Evolutionary conservation across 228 moss, liverwort and hornwort genomes (phyloP).

Genomic region (Sphagnum magellanicum): DNA sequence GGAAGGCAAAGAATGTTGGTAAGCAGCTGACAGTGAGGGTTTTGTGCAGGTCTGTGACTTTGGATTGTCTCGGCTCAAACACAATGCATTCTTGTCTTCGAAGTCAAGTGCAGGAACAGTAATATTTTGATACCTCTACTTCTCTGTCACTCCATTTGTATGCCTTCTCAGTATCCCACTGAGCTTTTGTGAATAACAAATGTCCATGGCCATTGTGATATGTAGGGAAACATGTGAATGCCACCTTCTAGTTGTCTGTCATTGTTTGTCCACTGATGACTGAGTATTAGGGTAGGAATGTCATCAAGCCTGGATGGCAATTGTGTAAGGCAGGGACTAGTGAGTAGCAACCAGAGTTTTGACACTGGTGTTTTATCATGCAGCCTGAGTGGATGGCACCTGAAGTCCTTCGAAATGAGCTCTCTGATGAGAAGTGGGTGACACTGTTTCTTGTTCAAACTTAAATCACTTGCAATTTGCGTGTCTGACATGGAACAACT

Average conservation of each 20-base stretch:
- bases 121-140: background rate
- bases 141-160: too few relatives aligned
- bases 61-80: slow-evolving; percentile 59
- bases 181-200: too few relatives aligned
- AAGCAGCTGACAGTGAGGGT: background rate
- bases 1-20: background rate
- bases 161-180: too few relatives aligned
- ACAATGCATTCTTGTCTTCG: slow-evolving; percentile 45
- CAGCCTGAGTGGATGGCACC: slow-evolving; percentile 76
- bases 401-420: slow-evolving; percentile 55
- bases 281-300: too few relatives aligned
- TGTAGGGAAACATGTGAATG: background rate
- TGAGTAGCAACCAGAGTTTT: too few relatives aligned
- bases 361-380: slow-evolving; percentile 4
- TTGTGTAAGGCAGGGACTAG: too few relatives aligned
- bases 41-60: slow-evolving; percentile 48
- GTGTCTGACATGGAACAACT: too few relatives aligned
- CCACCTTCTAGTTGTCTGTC: background rate
- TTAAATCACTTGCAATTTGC: too few relatives aligned
- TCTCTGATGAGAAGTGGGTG: slow-evolving; percentile 33
- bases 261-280: background rate
- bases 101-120: slow-evolving; percentile 59
- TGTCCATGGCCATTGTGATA: too few relatives aligned
- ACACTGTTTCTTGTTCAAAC: too few relatives aligned
- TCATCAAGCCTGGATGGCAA: too few relatives aligned